Percentiles rank a stretch among this genome's conserved stretches.
These are phyloP conservation scores for Cymodocea nodosa DNA, from an alignment of 116 monocot species.

Conservation along the genomic window DNA sequence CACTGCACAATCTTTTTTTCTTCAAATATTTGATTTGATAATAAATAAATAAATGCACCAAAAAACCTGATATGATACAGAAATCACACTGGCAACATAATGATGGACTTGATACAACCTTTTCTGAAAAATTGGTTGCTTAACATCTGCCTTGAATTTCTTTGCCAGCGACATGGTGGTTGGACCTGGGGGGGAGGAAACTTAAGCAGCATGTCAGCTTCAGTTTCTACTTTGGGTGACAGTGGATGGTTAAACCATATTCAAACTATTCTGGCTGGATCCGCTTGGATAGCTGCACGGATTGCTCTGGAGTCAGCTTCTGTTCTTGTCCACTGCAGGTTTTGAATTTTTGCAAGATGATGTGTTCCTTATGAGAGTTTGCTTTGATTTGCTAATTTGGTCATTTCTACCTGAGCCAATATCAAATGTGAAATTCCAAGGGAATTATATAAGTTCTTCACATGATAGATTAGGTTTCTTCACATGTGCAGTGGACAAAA, in stretches of 20 bases:
- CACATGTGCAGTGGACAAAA: no score
- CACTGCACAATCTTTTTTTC: not conserved
- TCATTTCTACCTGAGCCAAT: no score
- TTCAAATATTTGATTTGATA: no score
- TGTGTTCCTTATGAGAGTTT: no score
- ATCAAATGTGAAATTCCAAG: no score
- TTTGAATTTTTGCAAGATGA: not conserved
- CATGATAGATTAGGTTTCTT: no score
- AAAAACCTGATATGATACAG: no score
- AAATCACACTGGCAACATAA: not conserved
- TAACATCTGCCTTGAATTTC: not conserved
- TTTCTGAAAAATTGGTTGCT: not conserved
- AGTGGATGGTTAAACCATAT: slow-evolving; percentile 94
- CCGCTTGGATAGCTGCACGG: slow-evolving; percentile 98
- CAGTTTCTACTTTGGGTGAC: slow-evolving; percentile 77
- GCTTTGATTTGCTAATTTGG: no score
- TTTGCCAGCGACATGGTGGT: slow-evolving; percentile 73
- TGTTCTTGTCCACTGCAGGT: slow-evolving; percentile 99
- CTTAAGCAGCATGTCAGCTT: slow-evolving; percentile 93
- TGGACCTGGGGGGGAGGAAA: slow-evolving; percentile 95
- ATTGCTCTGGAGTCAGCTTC: slow-evolving; percentile 76
- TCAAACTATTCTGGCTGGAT: slow-evolving; percentile 87
- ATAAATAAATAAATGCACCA: no score
- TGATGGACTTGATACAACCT: no score
- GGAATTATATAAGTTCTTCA: no score